These are phyloP conservation scores for Kodamaea hsintzibuensis DNA, from an alignment of 805 yeast genomes.

Conservation along the genomic window DNA sequence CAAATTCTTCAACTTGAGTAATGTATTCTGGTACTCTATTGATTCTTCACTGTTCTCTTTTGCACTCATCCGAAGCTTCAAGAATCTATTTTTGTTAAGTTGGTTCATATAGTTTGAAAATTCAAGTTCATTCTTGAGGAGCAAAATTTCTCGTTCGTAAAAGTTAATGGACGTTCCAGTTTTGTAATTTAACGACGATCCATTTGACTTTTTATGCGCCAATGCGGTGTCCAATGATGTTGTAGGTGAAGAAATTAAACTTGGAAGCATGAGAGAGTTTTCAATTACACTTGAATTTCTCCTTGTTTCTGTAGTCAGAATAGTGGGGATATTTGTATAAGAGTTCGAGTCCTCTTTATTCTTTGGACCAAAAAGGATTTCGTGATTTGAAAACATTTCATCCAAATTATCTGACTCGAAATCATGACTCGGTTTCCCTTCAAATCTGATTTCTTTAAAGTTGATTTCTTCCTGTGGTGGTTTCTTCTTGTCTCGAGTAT, in stretches of 20 bases:
- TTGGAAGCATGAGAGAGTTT: not conserved
- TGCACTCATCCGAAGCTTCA: constrained; percentile 10
- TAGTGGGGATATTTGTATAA: not conserved
- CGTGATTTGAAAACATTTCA: constrained; percentile 31
- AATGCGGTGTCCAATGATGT: constrained; percentile 23
- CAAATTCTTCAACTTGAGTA: constrained; percentile 10
- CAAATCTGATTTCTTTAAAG: constrained; percentile 29
- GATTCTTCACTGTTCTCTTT: not conserved
- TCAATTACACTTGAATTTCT: constrained; percentile 6
- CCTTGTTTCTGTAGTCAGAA: not conserved
- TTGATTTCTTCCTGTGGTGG: constrained; percentile 9
- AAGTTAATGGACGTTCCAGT: constrained; percentile 37
- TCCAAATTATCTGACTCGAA: not conserved
- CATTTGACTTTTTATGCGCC: constrained; percentile 17
- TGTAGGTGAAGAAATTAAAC: constrained; percentile 20
- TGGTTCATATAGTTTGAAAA: constrained; percentile 56
- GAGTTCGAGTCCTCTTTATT: not conserved
- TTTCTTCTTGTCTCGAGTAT: not conserved
- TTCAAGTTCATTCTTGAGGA: constrained; percentile 60
- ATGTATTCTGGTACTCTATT: not conserved
- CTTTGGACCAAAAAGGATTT: constrained; percentile 28
- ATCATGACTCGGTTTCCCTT: not conserved
- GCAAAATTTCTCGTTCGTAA: constrained; percentile 58
- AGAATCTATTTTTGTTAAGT: constrained; percentile 36
- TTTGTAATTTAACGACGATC: constrained; percentile 6